Conservation (phyloP, 192 early-diverging fungal species). For the Entophlyctis helioformis region DNA sequence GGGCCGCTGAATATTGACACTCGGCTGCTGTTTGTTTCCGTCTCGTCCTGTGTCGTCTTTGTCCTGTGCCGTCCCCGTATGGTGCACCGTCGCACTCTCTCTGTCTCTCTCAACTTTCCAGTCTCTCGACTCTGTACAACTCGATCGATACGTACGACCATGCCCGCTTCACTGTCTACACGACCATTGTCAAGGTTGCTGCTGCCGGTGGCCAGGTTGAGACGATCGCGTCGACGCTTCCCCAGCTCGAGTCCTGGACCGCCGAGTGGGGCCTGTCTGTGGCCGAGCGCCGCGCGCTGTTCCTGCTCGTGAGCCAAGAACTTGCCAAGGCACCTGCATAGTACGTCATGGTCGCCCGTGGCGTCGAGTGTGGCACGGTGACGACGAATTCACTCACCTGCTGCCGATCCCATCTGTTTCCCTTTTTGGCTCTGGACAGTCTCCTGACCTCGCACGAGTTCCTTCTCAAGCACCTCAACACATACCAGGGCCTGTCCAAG, state of each 20-base stretch:
- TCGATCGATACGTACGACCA: slow-evolving; percentile 40
- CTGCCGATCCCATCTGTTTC: neutral
- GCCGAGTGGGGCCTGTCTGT: slow-evolving; percentile 54
- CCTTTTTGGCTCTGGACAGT: slow-evolving; percentile 7
- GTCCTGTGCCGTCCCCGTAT: slow-evolving; percentile 3
- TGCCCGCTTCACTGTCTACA: slow-evolving; percentile 57
- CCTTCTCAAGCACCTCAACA: slow-evolving; percentile 54
- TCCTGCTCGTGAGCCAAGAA: slow-evolving; percentile 48
- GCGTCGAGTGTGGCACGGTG: neutral
- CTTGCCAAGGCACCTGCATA: slow-evolving; percentile 10
- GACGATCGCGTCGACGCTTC: slow-evolving; percentile 48
- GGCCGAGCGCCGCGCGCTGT: slow-evolving; percentile 47
- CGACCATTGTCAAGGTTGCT: slow-evolving; percentile 64
- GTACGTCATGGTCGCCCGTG: neutral
- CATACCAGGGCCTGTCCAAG: slow-evolving; percentile 32
- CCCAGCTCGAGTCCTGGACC: slow-evolving; percentile 50
- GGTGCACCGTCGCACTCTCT: neutral
- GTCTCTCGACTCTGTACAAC: slow-evolving; percentile 79
- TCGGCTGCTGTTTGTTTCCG: too few relatives aligned
- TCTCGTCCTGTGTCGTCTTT: neutral
- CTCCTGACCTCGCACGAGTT: slow-evolving; percentile 32
- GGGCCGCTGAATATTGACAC: too few relatives aligned
- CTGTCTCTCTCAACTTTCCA: slow-evolving; percentile 10
- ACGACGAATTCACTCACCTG: neutral
- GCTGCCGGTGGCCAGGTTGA: slow-evolving; percentile 56